A percentile compares a stretch with the other conserved stretches of the same genome.
These are phyloP conservation scores for Coemansia pectinata DNA, from an alignment of 192 early-diverging fungal genomes.

Conservation along the genomic window DNA sequence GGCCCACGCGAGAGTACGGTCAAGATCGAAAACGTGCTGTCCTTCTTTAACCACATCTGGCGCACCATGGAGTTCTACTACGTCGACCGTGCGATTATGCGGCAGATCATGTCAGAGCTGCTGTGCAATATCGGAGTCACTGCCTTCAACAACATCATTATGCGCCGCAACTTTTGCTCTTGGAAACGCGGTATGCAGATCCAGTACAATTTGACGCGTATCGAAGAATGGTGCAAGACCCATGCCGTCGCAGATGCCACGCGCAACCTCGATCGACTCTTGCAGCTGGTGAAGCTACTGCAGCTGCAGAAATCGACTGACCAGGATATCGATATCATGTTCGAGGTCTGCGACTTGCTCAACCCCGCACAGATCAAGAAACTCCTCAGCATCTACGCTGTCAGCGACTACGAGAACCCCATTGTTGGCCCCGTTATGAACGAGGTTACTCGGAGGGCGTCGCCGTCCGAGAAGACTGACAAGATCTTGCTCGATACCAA, in stretches of 20 bases:
- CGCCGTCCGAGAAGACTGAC: constrained; percentile 87
- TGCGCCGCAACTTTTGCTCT: constrained; percentile 98
- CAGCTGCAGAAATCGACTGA: constrained; percentile 70
- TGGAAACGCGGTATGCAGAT: constrained; percentile 99
- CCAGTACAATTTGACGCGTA: constrained; percentile 95
- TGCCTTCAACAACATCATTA: constrained; percentile 96
- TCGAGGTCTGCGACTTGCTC: constrained; percentile 97
- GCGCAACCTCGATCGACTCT: constrained; percentile 88
- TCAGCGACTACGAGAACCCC: constrained; percentile 93
- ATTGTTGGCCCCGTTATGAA: constrained; percentile 87
- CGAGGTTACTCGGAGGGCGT: constrained; percentile 82
- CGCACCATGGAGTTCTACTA: constrained; percentile 98
- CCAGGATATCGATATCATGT: constrained; percentile 96
- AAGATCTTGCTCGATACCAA: constrained; percentile 84
- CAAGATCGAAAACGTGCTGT: constrained; percentile 93
- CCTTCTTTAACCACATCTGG: constrained; percentile 92
- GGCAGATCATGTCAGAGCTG: constrained; percentile 94
- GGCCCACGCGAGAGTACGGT: constrained; percentile 72
- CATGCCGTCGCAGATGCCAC: constrained; percentile 89
- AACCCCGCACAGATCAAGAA: constrained; percentile 98
- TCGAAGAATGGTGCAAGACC: constrained; percentile 99
- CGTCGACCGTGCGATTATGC: constrained; percentile 87
- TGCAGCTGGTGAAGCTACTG: constrained; percentile 84
- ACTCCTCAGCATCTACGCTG: constrained; percentile 90
- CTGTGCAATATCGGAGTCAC: constrained; percentile 93